Evolutionary conservation across 2,329 filamentous ascomycete species (phyloP), one percentile per base, ranked within the genome.

Genomic region (Hypocreales sp.): DNA sequence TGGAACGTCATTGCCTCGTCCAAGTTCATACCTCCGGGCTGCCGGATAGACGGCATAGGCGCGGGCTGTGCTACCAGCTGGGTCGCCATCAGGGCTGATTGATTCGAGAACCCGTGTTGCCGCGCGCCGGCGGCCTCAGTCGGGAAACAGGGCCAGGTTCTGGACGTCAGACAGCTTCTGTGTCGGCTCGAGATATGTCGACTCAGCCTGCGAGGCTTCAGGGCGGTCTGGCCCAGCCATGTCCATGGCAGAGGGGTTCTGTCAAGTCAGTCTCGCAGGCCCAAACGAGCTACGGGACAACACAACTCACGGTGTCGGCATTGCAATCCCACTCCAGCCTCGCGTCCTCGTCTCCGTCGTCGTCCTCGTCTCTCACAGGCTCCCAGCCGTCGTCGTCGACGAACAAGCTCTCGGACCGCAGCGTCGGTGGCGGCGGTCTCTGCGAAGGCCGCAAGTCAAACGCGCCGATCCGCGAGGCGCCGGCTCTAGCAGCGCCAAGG

Each of bases 1-100:
- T 81, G 67, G 61, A 84, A 77, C 44, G 55, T 69, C 32, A 67
- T 92, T 43, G 64, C 65, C 14, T 66, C 72, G 24, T 57, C 60
- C 28, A 63, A 61, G 36, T 61, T 63, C 42, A 53, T 73, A 21
- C 61, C 64, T 11, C 46, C 60, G 5, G 56, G 51, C 8, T 60
- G 56, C 30, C 54, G 55, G 13, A 69, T 83, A 30, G 53, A 61
- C 36, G 56, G 55, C 26, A 62, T 93, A 26, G 81, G 77, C 15
- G 83, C 81, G n/a, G 86, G 86, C 2, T 93, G 83, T 54, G 86
- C 86, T 24, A 93, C 86, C 12, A 92, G 76, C 46, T 93, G 83
- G 75, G 60, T 92, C 29, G 66, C 61, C 36, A 58, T 70, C 27
- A 42, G 20, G 19, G 16, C 18, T 38, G 15, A 33, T 16, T 13